Conservation (phyloP, 495 filamentous ascomycete genomes). For the Tuber aestivum region DNA sequence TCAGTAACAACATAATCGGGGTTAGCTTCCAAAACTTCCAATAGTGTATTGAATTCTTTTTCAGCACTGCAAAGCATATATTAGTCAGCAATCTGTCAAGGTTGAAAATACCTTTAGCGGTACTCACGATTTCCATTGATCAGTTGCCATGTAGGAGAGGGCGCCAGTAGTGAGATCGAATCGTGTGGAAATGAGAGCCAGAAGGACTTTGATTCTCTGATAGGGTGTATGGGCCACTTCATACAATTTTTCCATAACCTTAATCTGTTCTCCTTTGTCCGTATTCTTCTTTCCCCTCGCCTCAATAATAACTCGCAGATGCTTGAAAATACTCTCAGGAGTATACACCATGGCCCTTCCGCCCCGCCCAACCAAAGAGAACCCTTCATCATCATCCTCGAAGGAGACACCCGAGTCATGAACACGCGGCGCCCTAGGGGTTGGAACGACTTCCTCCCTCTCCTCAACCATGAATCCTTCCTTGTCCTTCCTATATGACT, state of each 20-base stretch:
- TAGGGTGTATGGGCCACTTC: slow-evolving; percentile 86
- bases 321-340: slow-evolving; percentile 95
- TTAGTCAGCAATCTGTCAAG: slow-evolving; percentile 19
- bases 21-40: slow-evolving; percentile 72
- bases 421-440: slow-evolving; percentile 42
- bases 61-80: slow-evolving; percentile 53
- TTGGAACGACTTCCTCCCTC: slow-evolving; percentile 58
- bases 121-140: slow-evolving; percentile 82
- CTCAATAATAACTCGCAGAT: slow-evolving; percentile 86
- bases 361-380: slow-evolving; percentile 75
- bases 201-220: slow-evolving; percentile 86
- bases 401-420: background rate
- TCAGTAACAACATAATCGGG: slow-evolving; percentile 77
- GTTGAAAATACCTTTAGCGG: background rate
- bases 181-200: slow-evolving; percentile 85
- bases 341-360: slow-evolving; percentile 84
- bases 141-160: slow-evolving; percentile 80
- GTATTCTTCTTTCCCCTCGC: slow-evolving; percentile 98
- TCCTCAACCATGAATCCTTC: slow-evolving; percentile 82
- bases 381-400: slow-evolving; percentile 74
- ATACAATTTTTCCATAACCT: slow-evolving; percentile 90
- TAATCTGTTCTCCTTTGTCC: slow-evolving; percentile 87
- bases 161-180: slow-evolving; percentile 85
- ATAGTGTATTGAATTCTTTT: slow-evolving; percentile 68
- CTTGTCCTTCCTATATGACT: slow-evolving; percentile 76